phyloP scores from a whole-genome alignment of 805 yeast species.

The Komagataella populi region DNA sequence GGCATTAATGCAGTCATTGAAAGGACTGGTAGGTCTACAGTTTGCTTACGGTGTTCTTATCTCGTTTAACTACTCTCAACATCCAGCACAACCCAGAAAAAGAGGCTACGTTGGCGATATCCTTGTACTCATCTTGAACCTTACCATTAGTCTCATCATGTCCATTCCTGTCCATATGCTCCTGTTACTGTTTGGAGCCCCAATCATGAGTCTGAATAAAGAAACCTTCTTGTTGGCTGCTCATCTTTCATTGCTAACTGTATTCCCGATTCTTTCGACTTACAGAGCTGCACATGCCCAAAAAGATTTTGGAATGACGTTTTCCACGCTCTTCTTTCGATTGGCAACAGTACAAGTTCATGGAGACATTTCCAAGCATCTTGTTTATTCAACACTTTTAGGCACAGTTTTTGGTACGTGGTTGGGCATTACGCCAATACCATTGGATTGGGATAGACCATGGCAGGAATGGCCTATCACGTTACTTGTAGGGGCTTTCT shows the following conservation, averaged over 20 bases:
- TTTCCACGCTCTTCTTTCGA: constrained; percentile 10
- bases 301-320: constrained; percentile 9
- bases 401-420: constrained; percentile 60
- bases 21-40: constrained; percentile 20
- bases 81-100: constrained; percentile 4
- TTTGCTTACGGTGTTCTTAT: constrained; percentile 19
- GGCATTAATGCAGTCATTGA: constrained; percentile 14
- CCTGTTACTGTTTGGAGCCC: constrained; percentile 70
- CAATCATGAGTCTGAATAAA: constrained; percentile 34
- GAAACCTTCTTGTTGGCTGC: constrained; percentile 50
- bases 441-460: constrained; percentile 93
- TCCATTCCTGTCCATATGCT: constrained; percentile 20
- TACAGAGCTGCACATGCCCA: constrained; percentile 27
- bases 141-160: not conserved
- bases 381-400: constrained; percentile 23
- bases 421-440: constrained; percentile 89
- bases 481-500: constrained; percentile 60
- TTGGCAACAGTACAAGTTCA: constrained; percentile 15
- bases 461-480: constrained; percentile 98
- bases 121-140: constrained; percentile 14
- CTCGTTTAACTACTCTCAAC: constrained; percentile 11
- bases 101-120: constrained; percentile 5
- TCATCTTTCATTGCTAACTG: constrained; percentile 45
- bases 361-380: constrained; percentile 13
- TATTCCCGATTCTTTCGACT: constrained; percentile 49